Evolutionary conservation across 768 basidiomycete species (phyloP).

Genomic region (Glaciozyma martinii): DNA sequence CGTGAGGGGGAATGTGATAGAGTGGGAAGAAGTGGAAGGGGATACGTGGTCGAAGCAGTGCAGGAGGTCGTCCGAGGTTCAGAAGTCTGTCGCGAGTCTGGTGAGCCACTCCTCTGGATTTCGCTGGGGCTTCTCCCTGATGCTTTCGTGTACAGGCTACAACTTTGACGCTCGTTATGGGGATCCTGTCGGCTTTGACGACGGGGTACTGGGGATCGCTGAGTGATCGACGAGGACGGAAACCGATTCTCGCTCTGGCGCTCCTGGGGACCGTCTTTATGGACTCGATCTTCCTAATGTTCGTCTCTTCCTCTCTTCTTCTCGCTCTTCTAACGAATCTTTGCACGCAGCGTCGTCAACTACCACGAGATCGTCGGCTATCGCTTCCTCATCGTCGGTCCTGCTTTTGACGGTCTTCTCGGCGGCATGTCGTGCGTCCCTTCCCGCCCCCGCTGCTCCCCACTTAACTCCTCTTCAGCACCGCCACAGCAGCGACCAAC

Average conservation of each 20-base stretch:
- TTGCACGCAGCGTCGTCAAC: neutral
- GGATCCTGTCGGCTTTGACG: slow-evolving; percentile 7
- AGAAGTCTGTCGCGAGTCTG: neutral
- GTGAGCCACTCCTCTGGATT: neutral
- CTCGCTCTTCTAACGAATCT: too few relatives aligned
- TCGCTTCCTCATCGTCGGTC: neutral
- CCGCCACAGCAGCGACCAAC: neutral
- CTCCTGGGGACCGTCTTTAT: neutral
- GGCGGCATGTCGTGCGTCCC: slow-evolving; percentile 15
- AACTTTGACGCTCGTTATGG: slow-evolving; percentile 13
- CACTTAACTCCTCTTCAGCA: neutral
- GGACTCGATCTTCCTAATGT: slow-evolving; percentile 3
- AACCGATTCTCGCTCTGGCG: slow-evolving; percentile 2
- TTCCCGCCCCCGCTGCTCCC: neutral
- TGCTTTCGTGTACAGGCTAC: neutral
- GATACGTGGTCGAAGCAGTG: slow-evolving; percentile 8
- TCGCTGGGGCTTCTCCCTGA: neutral
- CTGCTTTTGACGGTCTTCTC: neutral
- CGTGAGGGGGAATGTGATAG: neutral
- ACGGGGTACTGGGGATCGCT: slow-evolving; percentile 21
- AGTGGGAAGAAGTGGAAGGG: neutral
- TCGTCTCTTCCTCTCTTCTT: neutral
- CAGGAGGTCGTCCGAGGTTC: neutral
- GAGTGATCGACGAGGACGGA: slow-evolving; percentile 2
- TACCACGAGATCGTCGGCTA: slow-evolving; percentile 4